These are phyloP conservation scores for Tripidium arundinaceum DNA, from an alignment of 202 grass and related monocot species.

Conservation along the genomic window DNA sequence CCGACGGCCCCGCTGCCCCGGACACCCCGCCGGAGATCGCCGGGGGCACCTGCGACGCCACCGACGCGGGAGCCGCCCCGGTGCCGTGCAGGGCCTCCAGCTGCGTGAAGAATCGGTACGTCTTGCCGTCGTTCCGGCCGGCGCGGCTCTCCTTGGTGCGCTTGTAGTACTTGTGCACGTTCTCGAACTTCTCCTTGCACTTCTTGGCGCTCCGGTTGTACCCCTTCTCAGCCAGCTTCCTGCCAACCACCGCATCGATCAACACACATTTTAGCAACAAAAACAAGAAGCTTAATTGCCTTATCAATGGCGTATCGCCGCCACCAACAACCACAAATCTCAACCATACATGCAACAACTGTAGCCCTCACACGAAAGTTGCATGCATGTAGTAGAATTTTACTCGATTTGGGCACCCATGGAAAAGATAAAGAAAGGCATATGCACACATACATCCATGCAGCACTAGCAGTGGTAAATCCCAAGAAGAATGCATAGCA, in stretches of 20 bases:
- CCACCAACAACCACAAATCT: slow-evolving; percentile 16
- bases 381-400: slow-evolving; percentile 57
- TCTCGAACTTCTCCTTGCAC: slow-evolving; percentile 99
- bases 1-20: slow-evolving; percentile 9
- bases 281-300: slow-evolving; percentile 5
- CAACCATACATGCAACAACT: not conserved
- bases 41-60: not conserved
- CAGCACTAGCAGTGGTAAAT: slow-evolving; percentile 48
- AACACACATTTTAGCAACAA: slow-evolving; percentile 27
- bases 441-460: slow-evolving; percentile 31
- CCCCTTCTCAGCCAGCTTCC: slow-evolving; percentile 80
- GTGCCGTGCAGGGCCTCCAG: slow-evolving; percentile 74
- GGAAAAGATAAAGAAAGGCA: slow-evolving; percentile 33
- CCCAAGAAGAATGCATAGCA: slow-evolving; percentile 41
- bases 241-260: slow-evolving; percentile 49
- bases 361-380: slow-evolving; percentile 49
- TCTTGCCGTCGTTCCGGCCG: slow-evolving; percentile 89
- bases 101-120: slow-evolving; percentile 83
- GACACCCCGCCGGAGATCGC: not conserved
- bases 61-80: not conserved
- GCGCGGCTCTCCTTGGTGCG: slow-evolving; percentile 95
- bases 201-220: slow-evolving; percentile 86
- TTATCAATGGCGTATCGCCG: slow-evolving; percentile 26
- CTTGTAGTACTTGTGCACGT: slow-evolving; percentile 99
- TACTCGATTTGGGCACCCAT: slow-evolving; percentile 51